Percentiles rank a stretch among this genome's conserved stretches.
These are phyloP conservation scores for Closterium sp. DNA, from an alignment of 139 green algal genomes.

Conservation along the genomic window DNA sequence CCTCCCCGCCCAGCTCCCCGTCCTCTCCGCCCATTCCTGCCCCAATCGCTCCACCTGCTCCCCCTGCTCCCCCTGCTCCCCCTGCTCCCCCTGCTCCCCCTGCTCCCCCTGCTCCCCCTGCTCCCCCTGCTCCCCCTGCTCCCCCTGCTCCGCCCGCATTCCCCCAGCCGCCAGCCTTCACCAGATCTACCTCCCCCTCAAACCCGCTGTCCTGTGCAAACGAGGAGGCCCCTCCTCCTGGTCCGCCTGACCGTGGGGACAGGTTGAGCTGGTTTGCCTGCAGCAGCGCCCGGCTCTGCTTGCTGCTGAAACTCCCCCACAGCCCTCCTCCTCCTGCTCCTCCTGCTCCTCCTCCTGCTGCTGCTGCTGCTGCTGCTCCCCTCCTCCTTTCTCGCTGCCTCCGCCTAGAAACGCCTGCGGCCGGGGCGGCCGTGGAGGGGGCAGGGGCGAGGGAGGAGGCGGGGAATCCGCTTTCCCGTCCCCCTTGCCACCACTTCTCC, in stretches of 20 bases:
- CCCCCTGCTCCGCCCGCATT: neutral
- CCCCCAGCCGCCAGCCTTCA: neutral
- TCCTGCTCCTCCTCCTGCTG: no score
- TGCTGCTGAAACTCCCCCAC: neutral
- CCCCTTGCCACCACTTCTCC: neutral
- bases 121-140: no score
- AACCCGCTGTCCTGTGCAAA: neutral
- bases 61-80: no score
- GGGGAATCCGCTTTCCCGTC: neutral
- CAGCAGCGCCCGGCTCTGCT: neutral
- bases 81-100: no score
- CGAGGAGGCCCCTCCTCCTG: neutral
- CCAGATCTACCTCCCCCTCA: neutral
- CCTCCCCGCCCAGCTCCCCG: no score
- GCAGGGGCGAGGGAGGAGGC: neutral
- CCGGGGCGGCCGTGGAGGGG: neutral
- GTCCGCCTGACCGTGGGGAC: neutral
- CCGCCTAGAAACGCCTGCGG: neutral
- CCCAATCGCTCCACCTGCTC: no score
- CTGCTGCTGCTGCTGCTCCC: neutral
- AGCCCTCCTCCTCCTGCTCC: neutral
- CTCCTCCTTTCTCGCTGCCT: neutral
- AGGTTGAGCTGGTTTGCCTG: neutral
- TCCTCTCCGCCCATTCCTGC: no score
- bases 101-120: no score